Evolutionary conservation across 2,329 filamentous ascomycete genomes (phyloP), one percentile per base, ranked within the genome.

Genomic region (Diplodia scrobiculata): DNA sequence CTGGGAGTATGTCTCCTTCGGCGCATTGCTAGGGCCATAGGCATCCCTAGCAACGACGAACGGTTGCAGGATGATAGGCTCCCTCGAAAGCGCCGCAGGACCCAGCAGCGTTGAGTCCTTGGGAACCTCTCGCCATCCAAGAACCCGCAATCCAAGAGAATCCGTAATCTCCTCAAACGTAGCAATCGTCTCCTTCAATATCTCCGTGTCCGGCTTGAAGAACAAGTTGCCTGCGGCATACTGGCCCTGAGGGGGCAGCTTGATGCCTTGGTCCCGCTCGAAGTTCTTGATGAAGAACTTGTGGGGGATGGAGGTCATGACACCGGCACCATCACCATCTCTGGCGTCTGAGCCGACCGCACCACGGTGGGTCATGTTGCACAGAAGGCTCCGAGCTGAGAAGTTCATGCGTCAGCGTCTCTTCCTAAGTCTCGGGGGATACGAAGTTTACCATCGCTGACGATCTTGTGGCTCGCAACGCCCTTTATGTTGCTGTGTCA

Each of bases 331-430:
- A 78, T 99, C 95, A 78, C 95, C 95, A 78, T 99, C 95, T 84
- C 95, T 90, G 76, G 92, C 92, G 84, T 99, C 95, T 68, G 95
- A 98, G 73, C 95, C 95, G 73, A 98, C 94, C 70, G 95, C 95
- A 84, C 95, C 95, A 79, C 95, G 90, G 84, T 99, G 95, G 84
- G 95, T 98, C 95, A 99, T 99, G 86, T 99, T 98, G 86, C 95
- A 99, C 70, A 99, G 88, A 69, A 99, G 85, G 80, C 93, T 96
- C 71, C 91, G 90, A 71, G 93, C 91, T 95, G 73, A 52, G 68
- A 36, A 70, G 45, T 21, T 55, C 51, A 36, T 66, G 47, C 29
- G 62, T 66, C 27, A 63, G 58, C 47, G 27, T 48, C 64, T 60
- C 59, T n/a, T 4, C 25, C 64, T 60, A 47, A 52, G n/a, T 11